phyloP scores from a whole-genome alignment of 306 rosid genomes.

The Prunus mongolica region DNA sequence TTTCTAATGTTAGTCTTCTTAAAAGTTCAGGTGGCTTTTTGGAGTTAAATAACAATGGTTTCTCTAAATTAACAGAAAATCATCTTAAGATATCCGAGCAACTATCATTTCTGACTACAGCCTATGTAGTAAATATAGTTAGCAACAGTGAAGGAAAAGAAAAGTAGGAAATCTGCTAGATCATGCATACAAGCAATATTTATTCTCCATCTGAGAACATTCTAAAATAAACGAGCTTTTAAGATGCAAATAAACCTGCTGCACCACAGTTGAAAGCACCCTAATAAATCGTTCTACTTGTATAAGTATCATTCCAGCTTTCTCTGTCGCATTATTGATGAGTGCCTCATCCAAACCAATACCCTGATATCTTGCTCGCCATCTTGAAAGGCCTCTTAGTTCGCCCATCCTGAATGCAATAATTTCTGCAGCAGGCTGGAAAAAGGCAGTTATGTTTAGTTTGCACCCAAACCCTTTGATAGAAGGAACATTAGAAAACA shows the following conservation, averaged over 20 bases:
- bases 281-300: slow-evolving; percentile 91
- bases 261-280: slow-evolving; percentile 87
- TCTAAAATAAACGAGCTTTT: neutral
- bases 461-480: slow-evolving; percentile 15
- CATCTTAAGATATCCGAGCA: neutral
- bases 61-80: neutral
- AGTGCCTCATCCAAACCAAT: slow-evolving; percentile 90
- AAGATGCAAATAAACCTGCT: slow-evolving; percentile 64
- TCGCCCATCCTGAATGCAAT: slow-evolving; percentile 95
- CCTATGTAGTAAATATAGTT: neutral
- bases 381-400: slow-evolving; percentile 88
- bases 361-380: slow-evolving; percentile 75
- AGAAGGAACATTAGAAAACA: slow-evolving; percentile 1
- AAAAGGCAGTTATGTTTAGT: slow-evolving; percentile 25
- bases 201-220: slow-evolving; percentile 3
- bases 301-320: slow-evolving; percentile 90
- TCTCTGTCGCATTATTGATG: slow-evolving; percentile 68
- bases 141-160: neutral
- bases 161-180: slow-evolving; percentile 2
- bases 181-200: slow-evolving; percentile 13
- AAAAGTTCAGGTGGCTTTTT: neutral
- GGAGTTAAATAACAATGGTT: neutral
- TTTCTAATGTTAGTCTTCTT: neutral
- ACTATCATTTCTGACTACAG: too few relatives aligned
- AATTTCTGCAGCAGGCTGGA: slow-evolving; percentile 92